Conservation (phyloP, 768 basidiomycete species). For the Panus rudis region DNA sequence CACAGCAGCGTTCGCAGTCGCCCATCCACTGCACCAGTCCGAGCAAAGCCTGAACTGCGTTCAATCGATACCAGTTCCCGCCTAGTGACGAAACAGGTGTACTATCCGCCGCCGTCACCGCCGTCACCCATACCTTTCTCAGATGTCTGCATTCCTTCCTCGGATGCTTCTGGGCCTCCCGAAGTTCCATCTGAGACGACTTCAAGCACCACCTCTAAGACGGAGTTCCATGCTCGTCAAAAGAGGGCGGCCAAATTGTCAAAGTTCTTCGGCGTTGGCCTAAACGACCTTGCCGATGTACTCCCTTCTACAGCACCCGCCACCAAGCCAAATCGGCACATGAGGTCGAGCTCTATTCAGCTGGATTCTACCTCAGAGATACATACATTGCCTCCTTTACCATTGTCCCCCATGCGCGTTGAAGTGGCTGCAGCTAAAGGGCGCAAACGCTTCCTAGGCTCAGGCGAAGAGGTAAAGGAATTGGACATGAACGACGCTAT, state of each 20-base stretch:
- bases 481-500: conserved; percentile 10
- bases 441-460: background rate
- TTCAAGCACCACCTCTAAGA: background rate
- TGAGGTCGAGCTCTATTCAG: background rate
- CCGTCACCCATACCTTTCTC: conserved; percentile 4
- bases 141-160: background rate
- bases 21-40: no score
- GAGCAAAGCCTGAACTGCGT: no score
- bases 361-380: no score
- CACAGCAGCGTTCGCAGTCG: no score
- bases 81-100: background rate
- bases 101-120: background rate
- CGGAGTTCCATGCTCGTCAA: conserved; percentile 12
- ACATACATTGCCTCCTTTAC: background rate
- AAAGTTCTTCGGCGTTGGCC: conserved; percentile 50
- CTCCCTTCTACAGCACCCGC: conserved; percentile 9
- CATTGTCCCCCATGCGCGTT: conserved; percentile 1
- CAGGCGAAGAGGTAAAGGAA: conserved; percentile 8
- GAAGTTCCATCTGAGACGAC: conserved; percentile 1
- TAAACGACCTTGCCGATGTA: conserved; percentile 33
- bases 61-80: no score
- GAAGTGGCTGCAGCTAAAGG: conserved; percentile 4
- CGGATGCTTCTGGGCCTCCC: background rate
- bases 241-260: conserved; percentile 37
- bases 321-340: background rate